Evolutionary conservation across 225 moss, liverwort and hornwort species (phyloP), one percentile per base, ranked within the genome.

Genomic region (Bryoerythrophyllum caledonicum): DNA sequence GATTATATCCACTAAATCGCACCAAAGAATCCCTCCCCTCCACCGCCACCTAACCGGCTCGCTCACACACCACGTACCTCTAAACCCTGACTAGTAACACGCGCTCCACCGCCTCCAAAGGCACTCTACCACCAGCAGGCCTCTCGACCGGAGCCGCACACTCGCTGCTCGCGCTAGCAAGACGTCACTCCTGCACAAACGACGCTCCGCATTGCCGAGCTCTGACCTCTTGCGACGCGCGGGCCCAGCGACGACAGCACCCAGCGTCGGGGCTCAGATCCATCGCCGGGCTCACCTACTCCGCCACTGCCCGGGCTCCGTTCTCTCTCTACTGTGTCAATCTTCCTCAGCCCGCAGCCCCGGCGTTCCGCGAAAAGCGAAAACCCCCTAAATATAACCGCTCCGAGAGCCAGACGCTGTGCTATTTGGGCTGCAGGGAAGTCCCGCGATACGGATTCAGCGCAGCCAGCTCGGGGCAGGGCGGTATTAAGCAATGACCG

Each of bases 301-400:
- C 15, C 11, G 40, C 14, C 56, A 8, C 21, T 15, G 3, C 34
- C 6, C 55, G 23, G 19, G 17, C 34, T 8, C 43, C 30, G 30
- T 25, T 25, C 57, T 8, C 16, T 23, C 38, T 19, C 20, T 40
- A 8, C 26, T 24, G 15, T 27, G 26, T 14, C 14, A 14, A 21
- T 3, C n/a, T 37, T 11, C 10, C 27, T n/a, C 60, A 55, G 7
- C 26, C 26, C 24, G 4, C 14, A 28, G 48, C 66, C 41, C 67
- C n/a, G 28, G 27, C 20, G 41, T 23, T 37, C 51, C 7, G 48
- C 24, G 48, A 16, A 32, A 43, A 34, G 57, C 67, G 58, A 13
- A 54, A 70, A 30, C 70, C 70, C 54, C 21, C 77, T 63, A 77
- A 77, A 77, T 41, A 77, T 67, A 70, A 40, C 62, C 62, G 10